Evolutionary conservation across 2,329 filamentous ascomycete genomes (phyloP).

Genomic region (Aspergillus ochraceus): DNA sequence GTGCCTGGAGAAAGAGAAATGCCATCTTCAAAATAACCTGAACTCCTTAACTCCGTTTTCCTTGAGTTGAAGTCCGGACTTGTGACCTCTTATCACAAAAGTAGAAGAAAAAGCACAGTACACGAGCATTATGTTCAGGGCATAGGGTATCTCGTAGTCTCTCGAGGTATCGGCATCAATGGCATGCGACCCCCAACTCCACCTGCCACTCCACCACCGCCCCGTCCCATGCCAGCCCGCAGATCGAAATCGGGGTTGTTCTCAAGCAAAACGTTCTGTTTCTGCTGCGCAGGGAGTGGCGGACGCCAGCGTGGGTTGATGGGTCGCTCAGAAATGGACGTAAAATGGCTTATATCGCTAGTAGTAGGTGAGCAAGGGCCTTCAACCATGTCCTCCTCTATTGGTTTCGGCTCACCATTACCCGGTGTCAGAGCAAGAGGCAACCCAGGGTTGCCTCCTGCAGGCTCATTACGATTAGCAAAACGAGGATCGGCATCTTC

Average conservation of each 20-base stretch:
- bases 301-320: conserved; percentile 82
- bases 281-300: conserved; percentile 49
- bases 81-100: neutral
- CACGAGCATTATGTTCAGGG: conserved; percentile 16
- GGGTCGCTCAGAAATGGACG: conserved; percentile 82
- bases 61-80: neutral
- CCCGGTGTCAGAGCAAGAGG: conserved; percentile 43
- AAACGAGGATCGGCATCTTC: conserved; percentile 94
- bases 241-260: conserved; percentile 85
- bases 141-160: conserved; percentile 25
- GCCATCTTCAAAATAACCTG: neutral
- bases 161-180: conserved; percentile 19
- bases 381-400: conserved; percentile 58
- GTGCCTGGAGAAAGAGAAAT: neutral
- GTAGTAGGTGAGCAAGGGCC: conserved; percentile 69
- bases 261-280: conserved; percentile 72
- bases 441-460: conserved; percentile 25
- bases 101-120: neutral
- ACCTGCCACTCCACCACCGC: conserved; percentile 15
- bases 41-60: neutral
- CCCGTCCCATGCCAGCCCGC: conserved; percentile 41
- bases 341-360: conserved; percentile 83
- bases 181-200: conserved; percentile 27
- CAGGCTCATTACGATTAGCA: conserved; percentile 44
- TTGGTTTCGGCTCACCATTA: conserved; percentile 39